These are phyloP conservation scores for Penicillium thymicola DNA, from an alignment of 2,329 filamentous ascomycete genomes.

Conservation along the genomic window DNA sequence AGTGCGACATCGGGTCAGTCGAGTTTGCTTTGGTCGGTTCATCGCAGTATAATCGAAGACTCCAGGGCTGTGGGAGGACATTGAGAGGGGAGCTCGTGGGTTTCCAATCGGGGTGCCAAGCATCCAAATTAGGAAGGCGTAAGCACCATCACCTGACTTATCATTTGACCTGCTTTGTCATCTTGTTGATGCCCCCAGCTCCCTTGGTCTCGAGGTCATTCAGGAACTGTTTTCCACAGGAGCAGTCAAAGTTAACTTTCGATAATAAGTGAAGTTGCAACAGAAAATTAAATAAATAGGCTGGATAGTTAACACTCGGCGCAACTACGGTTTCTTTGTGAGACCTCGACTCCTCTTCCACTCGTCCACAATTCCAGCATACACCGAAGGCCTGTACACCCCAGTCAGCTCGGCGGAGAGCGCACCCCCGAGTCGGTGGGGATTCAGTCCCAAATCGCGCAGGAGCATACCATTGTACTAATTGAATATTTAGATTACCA, in stretches of 20 bases:
- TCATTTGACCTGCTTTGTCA: not conserved
- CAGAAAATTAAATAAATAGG: not conserved
- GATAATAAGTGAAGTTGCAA: not conserved
- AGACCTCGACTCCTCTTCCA: conserved; percentile 10
- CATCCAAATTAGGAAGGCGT: conserved; percentile 16
- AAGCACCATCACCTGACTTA: conserved; percentile 12
- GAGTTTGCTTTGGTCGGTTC: no score
- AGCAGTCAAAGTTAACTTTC: not conserved
- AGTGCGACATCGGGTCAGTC: no score
- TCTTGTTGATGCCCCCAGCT: not conserved
- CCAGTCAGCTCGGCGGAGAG: conserved; percentile 20
- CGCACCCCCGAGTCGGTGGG: conserved; percentile 20
- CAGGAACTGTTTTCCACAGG: not conserved
- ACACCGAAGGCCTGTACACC: conserved; percentile 22
- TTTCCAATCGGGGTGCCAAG: not conserved
- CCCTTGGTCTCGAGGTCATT: no score
- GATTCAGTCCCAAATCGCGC: conserved; percentile 25
- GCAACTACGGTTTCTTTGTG: not conserved
- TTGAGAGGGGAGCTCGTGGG: not conserved
- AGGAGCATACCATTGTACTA: conserved; percentile 28
- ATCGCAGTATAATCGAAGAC: not conserved
- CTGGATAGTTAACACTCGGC: not conserved
- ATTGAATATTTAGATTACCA: not conserved
- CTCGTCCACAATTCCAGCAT: conserved; percentile 27
- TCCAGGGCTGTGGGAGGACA: not conserved